phyloP scores from a whole-genome alignment of 495 filamentous ascomycete genomes.

The Talaromyces liani region DNA sequence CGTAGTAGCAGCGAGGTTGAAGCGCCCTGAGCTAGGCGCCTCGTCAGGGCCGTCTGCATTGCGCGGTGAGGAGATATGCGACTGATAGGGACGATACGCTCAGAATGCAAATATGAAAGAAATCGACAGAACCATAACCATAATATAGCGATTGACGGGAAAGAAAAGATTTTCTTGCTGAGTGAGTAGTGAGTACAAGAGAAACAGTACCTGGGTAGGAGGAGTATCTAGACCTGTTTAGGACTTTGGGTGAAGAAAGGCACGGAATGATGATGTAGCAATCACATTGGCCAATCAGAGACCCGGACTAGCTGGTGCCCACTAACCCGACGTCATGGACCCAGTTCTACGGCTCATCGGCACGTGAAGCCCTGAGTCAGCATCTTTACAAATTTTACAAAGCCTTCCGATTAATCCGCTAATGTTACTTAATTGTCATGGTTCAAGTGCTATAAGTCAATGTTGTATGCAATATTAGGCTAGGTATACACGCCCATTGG shows the following conservation, averaged over 20 bases:
- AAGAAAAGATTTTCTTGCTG: not conserved
- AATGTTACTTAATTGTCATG: too few relatives aligned
- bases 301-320: too few relatives aligned
- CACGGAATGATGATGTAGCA: not conserved
- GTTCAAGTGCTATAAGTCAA: too few relatives aligned
- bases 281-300: not conserved
- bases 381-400: too few relatives aligned
- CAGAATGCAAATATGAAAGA: not conserved
- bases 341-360: not conserved
- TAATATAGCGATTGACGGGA: not conserved
- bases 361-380: not conserved
- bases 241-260: not conserved
- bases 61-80: not conserved
- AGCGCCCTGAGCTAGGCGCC: not conserved
- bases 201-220: not conserved
- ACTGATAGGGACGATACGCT: not conserved
- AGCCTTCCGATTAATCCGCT: too few relatives aligned
- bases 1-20: not conserved
- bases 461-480: not conserved
- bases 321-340: not conserved
- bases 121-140: not conserved
- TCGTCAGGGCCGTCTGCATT: slow-evolving; percentile 8
- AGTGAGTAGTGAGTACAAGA: not conserved
- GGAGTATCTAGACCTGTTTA: not conserved
- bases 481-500: not conserved